phyloP scores from a whole-genome alignment of 805 yeast genomes.

The Metschnikowia vanudenii region DNA sequence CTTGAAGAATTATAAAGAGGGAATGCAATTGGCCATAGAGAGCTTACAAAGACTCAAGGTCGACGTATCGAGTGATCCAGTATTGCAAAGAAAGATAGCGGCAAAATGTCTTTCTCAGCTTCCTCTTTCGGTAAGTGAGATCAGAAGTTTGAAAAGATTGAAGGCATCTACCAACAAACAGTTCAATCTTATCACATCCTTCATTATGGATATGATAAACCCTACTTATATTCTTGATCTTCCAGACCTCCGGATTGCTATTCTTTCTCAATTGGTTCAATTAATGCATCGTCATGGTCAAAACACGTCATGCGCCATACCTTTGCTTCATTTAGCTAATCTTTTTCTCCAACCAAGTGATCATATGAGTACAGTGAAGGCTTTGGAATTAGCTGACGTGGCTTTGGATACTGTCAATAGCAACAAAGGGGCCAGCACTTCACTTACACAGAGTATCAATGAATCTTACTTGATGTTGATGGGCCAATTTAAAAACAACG shows the following conservation, averaged over 20 bases:
- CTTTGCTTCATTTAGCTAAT: constrained; percentile 41
- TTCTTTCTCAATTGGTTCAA: constrained; percentile 33
- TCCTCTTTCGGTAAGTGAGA: constrained; percentile 41
- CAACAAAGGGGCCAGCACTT: constrained; percentile 32
- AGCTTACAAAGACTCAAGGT: constrained; percentile 39
- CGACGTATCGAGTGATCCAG: constrained; percentile 27
- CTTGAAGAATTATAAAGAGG: constrained; percentile 29
- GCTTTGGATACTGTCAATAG: constrained; percentile 39
- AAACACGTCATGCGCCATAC: constrained; percentile 38
- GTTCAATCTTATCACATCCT: constrained; percentile 36
- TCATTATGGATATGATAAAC: constrained; percentile 38
- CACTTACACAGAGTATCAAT: constrained; percentile 38
- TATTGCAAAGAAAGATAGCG: constrained; percentile 22
- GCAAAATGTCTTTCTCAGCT: constrained; percentile 26
- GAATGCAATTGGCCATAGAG: constrained; percentile 32
- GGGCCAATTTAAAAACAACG: constrained; percentile 44
- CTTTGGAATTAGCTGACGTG: constrained; percentile 41
- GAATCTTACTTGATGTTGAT: constrained; percentile 41
- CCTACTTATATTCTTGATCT: constrained; percentile 31
- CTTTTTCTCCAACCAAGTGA: constrained; percentile 27
- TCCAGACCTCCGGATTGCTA: constrained; percentile 26
- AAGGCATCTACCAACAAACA: constrained; percentile 26
- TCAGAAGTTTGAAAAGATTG: constrained; percentile 28
- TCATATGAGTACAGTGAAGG: constrained; percentile 31
- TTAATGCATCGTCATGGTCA: constrained; percentile 41